phyloP scores from a whole-genome alignment of 257 asterid species.

The Lantana camara region DNA sequence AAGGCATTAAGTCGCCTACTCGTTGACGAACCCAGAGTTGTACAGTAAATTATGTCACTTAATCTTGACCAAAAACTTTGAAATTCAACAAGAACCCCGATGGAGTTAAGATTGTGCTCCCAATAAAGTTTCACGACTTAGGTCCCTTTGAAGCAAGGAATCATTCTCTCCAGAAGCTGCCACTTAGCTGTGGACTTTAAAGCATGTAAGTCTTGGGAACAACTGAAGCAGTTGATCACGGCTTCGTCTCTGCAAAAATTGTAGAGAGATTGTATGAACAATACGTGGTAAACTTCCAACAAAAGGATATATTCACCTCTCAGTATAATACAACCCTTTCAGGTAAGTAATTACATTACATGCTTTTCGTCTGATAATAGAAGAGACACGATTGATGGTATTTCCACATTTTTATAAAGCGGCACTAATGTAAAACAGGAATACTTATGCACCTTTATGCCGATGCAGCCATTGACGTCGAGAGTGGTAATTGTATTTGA shows the following conservation, averaged over 20 bases:
- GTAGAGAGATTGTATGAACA: not conserved
- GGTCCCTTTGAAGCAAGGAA: constrained; percentile 16
- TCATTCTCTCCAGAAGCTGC: not conserved
- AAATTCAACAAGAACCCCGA: not conserved
- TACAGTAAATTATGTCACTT: not conserved
- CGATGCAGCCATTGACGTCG: constrained; percentile 91
- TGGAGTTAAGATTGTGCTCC: not conserved
- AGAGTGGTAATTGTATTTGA: constrained; percentile 72
- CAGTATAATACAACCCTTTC: too few species aligned
- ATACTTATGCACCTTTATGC: constrained; percentile 60
- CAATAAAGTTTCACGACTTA: not conserved
- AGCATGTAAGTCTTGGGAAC: constrained; percentile 80
- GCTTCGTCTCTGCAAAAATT: constrained; percentile 63
- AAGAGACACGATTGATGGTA: not conserved
- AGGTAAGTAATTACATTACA: too few species aligned
- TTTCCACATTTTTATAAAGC: not conserved
- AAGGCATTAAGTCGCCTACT: too few species aligned
- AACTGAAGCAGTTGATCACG: constrained; percentile 66
- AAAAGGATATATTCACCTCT: not conserved
- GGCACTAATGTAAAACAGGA: not conserved
- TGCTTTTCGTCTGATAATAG: not conserved
- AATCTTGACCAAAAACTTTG: not conserved
- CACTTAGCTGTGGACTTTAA: constrained; percentile 82
- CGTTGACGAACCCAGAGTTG: not conserved
- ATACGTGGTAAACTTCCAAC: not conserved